Percentiles rank a stretch among this genome's conserved stretches.
Evolutionary conservation across 208 protist genomes (phyloP).

Genomic region (Leishmania guyanensis): DNA sequence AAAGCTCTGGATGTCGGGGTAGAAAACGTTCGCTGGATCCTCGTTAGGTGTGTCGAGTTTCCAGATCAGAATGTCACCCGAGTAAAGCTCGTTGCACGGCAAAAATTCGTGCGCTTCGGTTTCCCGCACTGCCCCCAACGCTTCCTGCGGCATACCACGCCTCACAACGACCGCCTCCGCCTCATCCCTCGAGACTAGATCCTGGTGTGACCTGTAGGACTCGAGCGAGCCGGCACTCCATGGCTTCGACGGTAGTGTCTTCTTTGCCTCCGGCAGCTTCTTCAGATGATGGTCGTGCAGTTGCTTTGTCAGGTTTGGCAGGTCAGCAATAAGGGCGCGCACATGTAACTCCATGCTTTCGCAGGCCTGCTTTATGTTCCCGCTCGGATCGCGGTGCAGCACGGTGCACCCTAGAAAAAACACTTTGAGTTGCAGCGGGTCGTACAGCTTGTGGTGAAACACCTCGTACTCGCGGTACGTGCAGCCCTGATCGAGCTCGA

Average conservation of each 20-base stretch:
- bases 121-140: constrained; percentile 51
- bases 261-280: constrained; percentile 11
- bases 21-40: constrained; percentile 72
- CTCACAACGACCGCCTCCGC: constrained; percentile 2
- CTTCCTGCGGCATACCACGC: constrained; percentile 25
- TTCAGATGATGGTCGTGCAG: constrained; percentile 50
- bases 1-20: constrained; percentile 77
- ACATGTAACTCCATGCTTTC: constrained; percentile 60
- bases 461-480: constrained; percentile 57
- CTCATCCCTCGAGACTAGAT: constrained; percentile 29
- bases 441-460: constrained; percentile 88
- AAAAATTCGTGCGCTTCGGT: constrained; percentile 48
- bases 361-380: constrained; percentile 31
- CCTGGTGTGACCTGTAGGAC: constrained; percentile 22
- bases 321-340: constrained; percentile 48
- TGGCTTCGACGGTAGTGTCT: constrained; percentile 10
- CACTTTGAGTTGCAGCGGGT: constrained; percentile 76
- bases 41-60: constrained; percentile 51
- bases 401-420: constrained; percentile 76
- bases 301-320: constrained; percentile 48
- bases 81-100: constrained; percentile 44
- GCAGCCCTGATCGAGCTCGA: constrained; percentile 37
- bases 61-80: constrained; percentile 72
- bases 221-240: constrained; percentile 28
- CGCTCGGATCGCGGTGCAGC: constrained; percentile 41